A percentile compares a stretch with the other conserved stretches of the same genome.
phyloP scores from a whole-genome alignment of 2,329 filamentous ascomycete genomes.

The Arthrobotrys musiformis region DNA sequence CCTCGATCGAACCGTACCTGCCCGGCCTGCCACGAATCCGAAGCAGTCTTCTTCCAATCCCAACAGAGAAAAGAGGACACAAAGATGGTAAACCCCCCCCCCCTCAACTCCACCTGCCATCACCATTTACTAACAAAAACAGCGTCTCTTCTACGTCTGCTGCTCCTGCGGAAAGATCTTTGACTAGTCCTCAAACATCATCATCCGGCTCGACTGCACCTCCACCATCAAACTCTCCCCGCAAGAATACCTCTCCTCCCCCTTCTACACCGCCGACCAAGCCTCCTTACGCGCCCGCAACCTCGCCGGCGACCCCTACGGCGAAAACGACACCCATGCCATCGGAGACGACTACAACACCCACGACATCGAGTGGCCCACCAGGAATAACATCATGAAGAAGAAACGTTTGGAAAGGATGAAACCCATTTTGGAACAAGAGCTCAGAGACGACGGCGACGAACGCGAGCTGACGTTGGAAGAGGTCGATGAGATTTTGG shows the following conservation, averaged over 20 bases:
- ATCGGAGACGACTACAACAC: slow-evolving; percentile 21
- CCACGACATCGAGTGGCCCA: background rate
- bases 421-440: slow-evolving; percentile 7
- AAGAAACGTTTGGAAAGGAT: background rate
- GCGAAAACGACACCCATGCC: slow-evolving; percentile 1
- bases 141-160: slow-evolving; percentile 93
- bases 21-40: slow-evolving; percentile 82
- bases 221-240: slow-evolving; percentile 43
- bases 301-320: slow-evolving; percentile 9
- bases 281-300: background rate
- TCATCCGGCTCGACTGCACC: slow-evolving; percentile 52
- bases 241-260: slow-evolving; percentile 32
- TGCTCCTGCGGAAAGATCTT: slow-evolving; percentile 90
- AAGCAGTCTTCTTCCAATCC: slow-evolving; percentile 98
- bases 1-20: slow-evolving; percentile 88
- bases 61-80: slow-evolving; percentile 97
- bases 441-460: background rate
- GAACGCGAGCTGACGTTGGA: background rate
- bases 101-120: background rate
- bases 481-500: background rate
- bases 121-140: slow-evolving; percentile 61
- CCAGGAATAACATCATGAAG: slow-evolving; percentile 18
- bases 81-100: slow-evolving; percentile 80
- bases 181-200: slow-evolving; percentile 55
- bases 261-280: slow-evolving; percentile 27